Percentiles rank a stretch among this genome's conserved stretches.
phyloP scores from a whole-genome alignment of 768 basidiomycete species.

The Podaxis sp. region DNA sequence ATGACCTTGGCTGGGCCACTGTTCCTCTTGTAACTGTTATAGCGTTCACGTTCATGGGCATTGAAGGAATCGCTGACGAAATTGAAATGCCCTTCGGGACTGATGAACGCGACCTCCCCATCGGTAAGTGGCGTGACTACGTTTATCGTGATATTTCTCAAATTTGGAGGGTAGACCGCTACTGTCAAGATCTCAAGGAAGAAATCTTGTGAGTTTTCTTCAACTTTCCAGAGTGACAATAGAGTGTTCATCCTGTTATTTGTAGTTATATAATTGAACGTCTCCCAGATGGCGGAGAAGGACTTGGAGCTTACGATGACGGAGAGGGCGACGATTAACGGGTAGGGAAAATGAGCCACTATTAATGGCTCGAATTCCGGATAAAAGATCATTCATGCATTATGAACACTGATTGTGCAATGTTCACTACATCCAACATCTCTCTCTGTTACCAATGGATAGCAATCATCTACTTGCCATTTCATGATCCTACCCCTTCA shows the following conservation, averaged over 20 bases:
- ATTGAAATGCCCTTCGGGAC: conserved; percentile 92
- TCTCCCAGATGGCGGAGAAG: conserved; percentile 74
- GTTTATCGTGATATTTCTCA: neutral
- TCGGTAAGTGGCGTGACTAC: conserved; percentile 46
- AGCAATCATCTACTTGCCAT: neutral
- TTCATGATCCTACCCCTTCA: neutral
- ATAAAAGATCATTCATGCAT: too few relatives aligned
- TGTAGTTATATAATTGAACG: conserved; percentile 66
- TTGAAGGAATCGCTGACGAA: conserved; percentile 94
- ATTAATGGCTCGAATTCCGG: too few relatives aligned
- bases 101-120: conserved; percentile 69
- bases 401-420: too few relatives aligned
- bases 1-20: conserved; percentile 80
- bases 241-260: conserved; percentile 16
- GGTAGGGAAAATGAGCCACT: too few relatives aligned
- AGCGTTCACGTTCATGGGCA: conserved; percentile 90
- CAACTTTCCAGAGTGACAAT: neutral
- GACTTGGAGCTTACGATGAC: conserved; percentile 72
- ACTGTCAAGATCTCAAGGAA: conserved; percentile 83
- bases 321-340: conserved; percentile 78
- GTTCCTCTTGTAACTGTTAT: conserved; percentile 86
- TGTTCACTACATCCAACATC: too few relatives aligned
- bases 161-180: conserved; percentile 54
- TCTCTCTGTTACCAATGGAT: neutral
- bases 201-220: conserved; percentile 66